Evolutionary conservation across 805 yeast genomes (phyloP).

Genomic region (Ascoidea rubescens): DNA sequence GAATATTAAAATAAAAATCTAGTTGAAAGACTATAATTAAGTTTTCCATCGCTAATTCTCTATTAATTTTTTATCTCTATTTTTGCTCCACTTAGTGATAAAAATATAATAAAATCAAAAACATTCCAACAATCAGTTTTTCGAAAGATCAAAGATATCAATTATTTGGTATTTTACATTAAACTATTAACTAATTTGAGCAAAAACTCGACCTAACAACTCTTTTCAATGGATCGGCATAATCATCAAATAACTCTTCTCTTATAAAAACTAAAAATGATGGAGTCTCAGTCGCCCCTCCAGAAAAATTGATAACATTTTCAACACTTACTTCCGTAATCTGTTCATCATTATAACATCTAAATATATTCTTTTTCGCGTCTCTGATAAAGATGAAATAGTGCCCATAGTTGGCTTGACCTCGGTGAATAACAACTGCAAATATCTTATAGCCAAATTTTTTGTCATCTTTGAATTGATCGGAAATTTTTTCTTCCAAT

Average conservation of each 20-base stretch:
- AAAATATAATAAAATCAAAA: too few species aligned
- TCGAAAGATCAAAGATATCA: too few species aligned
- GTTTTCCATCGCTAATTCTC: too few species aligned
- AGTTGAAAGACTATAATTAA: too few species aligned
- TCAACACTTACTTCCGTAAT: slow-evolving; percentile 64
- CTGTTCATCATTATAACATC: slow-evolving; percentile 91
- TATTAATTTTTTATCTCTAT: too few species aligned
- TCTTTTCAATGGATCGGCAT: slow-evolving; percentile 56
- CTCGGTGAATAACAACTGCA: slow-evolving; percentile 89
- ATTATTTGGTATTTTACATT: too few species aligned
- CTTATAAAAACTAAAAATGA: slow-evolving; percentile 78
- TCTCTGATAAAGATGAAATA: slow-evolving; percentile 93
- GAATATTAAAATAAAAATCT: too few species aligned
- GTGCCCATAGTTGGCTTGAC: slow-evolving; percentile 93
- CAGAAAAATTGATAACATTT: slow-evolving; percentile 48
- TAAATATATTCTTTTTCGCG: slow-evolving; percentile 46
- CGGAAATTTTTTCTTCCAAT: slow-evolving; percentile 34
- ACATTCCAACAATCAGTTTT: too few species aligned
- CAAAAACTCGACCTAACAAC: slow-evolving; percentile 9
- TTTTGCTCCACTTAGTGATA: too few species aligned
- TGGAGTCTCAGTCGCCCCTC: slow-evolving; percentile 82
- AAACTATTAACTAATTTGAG: too few species aligned
- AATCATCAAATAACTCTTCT: slow-evolving; percentile 36
- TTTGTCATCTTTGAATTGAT: slow-evolving; percentile 49
- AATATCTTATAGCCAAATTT: slow-evolving; percentile 68